These are phyloP conservation scores for Linum lewisii DNA, from an alignment of 345 rosid genomes.

Conservation along the genomic window DNA sequence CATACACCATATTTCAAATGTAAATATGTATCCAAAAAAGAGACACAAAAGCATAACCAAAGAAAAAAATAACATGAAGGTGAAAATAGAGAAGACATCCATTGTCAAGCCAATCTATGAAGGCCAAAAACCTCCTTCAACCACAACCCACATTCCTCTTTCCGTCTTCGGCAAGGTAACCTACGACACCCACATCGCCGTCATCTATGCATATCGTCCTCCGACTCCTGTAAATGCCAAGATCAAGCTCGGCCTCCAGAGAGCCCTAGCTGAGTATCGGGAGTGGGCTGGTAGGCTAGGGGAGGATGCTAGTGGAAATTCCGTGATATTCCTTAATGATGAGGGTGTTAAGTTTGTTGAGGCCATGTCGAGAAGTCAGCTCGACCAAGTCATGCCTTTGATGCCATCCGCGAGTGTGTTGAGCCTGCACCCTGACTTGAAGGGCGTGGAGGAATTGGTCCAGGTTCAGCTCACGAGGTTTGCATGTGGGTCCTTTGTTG, in stretches of 20 bases:
- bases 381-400: constrained; percentile 16
- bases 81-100: constrained; percentile 19
- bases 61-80: no score
- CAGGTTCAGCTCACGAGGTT: constrained; percentile 29
- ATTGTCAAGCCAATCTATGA: constrained; percentile 19
- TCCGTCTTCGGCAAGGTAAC: constrained; percentile 13
- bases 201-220: constrained; percentile 22
- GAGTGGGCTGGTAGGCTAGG: constrained; percentile 26
- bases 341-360: constrained; percentile 24
- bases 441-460: constrained; percentile 24
- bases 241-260: constrained; percentile 16
- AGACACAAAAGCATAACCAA: no score
- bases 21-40: no score
- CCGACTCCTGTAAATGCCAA: constrained; percentile 16
- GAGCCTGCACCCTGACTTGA: constrained; percentile 24
- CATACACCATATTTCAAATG: no score
- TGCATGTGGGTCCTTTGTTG: constrained; percentile 24
- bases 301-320: constrained; percentile 16
- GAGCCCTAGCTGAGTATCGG: constrained; percentile 18
- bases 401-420: constrained; percentile 18
- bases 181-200: constrained; percentile 18
- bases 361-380: constrained; percentile 12
- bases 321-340: constrained; percentile 19
- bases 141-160: constrained; percentile 11
- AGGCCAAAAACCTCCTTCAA: constrained; percentile 1